These are phyloP conservation scores for Zygoascus biomembranicola DNA, from an alignment of 805 yeast species.

Conservation along the genomic window DNA sequence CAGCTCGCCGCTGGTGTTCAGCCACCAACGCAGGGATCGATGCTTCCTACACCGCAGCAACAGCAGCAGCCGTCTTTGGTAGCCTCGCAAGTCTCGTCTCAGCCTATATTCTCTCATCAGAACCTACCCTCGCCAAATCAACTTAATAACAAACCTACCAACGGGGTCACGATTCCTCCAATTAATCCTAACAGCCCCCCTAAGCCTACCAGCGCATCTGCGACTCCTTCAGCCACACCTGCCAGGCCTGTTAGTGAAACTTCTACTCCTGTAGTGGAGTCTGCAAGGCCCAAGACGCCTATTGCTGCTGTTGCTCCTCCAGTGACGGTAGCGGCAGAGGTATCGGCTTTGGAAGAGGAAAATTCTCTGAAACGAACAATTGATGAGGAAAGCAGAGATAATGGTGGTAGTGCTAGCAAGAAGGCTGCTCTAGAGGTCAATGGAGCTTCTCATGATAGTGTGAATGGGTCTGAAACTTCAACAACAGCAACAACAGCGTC, in stretches of 20 bases:
- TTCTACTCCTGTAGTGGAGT: neutral
- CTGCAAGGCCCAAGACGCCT: neutral
- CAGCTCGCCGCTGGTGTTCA: neutral
- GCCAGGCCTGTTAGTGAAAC: neutral
- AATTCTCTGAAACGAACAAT: neutral
- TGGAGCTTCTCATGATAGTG: neutral
- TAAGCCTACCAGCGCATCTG: neutral
- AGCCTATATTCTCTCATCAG: neutral
- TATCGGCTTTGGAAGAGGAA: neutral
- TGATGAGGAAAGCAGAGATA: neutral
- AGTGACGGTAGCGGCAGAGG: neutral
- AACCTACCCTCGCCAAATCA: constrained; percentile 5
- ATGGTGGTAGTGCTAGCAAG: neutral
- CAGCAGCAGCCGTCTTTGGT: constrained; percentile 1
- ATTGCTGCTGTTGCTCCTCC: neutral
- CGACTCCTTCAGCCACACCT: neutral
- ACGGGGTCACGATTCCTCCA: constrained; percentile 2
- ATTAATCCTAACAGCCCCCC: constrained; percentile 3
- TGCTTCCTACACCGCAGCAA: neutral
- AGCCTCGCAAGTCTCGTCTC: neutral
- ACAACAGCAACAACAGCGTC: neutral
- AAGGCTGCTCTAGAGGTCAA: neutral
- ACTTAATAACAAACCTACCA: constrained; percentile 1
- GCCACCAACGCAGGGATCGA: neutral
- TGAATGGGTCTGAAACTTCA: neutral